These are phyloP conservation scores for Cajanus cajan DNA, from an alignment of 306 rosid species.

Conservation along the genomic window DNA sequence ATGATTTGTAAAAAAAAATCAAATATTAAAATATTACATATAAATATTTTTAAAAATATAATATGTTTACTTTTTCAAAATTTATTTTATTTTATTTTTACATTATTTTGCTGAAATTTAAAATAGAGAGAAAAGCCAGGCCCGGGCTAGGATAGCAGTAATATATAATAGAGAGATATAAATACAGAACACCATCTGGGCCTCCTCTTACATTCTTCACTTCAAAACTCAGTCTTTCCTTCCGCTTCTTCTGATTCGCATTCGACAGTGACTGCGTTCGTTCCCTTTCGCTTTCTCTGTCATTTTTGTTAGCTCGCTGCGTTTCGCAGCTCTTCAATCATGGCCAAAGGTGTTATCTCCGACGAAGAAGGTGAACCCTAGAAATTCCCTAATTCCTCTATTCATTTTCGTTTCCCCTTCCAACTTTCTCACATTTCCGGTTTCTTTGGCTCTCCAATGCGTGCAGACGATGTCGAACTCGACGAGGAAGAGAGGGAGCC, in stretches of 20 bases:
- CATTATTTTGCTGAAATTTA: too few relatives aligned
- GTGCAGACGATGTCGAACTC: constrained; percentile 71
- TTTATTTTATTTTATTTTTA: too few relatives aligned
- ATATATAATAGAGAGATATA: too few relatives aligned
- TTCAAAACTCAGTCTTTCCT: background rate
- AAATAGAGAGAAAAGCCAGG: too few relatives aligned
- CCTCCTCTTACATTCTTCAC: background rate
- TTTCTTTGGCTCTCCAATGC: constrained; percentile 24
- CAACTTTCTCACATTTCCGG: constrained; percentile 19
- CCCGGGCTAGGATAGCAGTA: too few relatives aligned
- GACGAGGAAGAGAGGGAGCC: constrained; percentile 76
- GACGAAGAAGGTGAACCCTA: constrained; percentile 67
- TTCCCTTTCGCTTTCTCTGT: background rate
- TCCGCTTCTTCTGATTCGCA: background rate
- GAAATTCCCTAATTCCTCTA: background rate
- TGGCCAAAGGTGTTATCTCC: constrained; percentile 48
- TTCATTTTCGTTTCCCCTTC: background rate
- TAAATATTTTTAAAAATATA: too few relatives aligned
- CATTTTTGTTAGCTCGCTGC: background rate
- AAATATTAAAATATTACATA: too few relatives aligned
- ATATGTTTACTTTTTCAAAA: too few relatives aligned
- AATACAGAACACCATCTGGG: background rate
- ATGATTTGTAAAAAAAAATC: too few relatives aligned
- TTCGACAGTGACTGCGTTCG: background rate
- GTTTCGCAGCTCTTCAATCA: constrained; percentile 12